Percentiles rank a stretch among this genome's conserved stretches.
phyloP scores from a whole-genome alignment of 352 stramenopile species.

The Pythium plurisporium region DNA sequence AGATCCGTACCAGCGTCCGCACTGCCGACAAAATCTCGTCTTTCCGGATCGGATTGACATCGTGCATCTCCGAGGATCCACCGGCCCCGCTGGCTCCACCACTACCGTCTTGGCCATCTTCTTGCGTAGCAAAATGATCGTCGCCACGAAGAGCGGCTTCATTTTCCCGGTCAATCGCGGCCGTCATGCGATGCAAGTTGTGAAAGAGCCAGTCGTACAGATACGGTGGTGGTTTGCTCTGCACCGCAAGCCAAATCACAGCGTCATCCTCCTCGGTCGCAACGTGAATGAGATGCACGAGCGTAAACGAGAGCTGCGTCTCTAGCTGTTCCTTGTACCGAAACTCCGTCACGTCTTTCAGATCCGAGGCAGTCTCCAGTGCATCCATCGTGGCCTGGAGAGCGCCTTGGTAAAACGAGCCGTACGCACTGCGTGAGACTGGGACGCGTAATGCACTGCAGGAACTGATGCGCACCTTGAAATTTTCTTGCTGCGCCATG shows the following conservation, averaged over 20 bases:
- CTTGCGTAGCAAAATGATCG: slow-evolving; percentile 13
- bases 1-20: slow-evolving; percentile 65
- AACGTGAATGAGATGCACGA: slow-evolving; percentile 79
- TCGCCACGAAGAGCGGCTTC: slow-evolving; percentile 23
- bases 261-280: slow-evolving; percentile 67
- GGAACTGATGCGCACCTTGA: slow-evolving; percentile 86
- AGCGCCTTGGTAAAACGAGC: slow-evolving; percentile 62
- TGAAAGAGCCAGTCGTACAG: slow-evolving; percentile 88
- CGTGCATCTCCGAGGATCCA: slow-evolving; percentile 35
- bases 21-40: slow-evolving; percentile 75
- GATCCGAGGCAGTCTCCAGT: slow-evolving; percentile 76
- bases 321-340: slow-evolving; percentile 89
- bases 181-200: slow-evolving; percentile 81
- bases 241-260: slow-evolving; percentile 61
- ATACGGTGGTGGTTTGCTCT: slow-evolving; percentile 62
- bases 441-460: slow-evolving; percentile 74
- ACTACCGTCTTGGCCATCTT: slow-evolving; percentile 17
- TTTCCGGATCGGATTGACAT: slow-evolving; percentile 81
- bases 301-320: slow-evolving; percentile 81
- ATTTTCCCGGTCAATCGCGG: slow-evolving; percentile 53
- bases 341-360: slow-evolving; percentile 87
- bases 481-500: slow-evolving; percentile 85
- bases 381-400: slow-evolving; percentile 66
- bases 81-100: slow-evolving; percentile 13
- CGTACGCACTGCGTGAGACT: slow-evolving; percentile 58